Evolutionary conservation across 2,329 filamentous ascomycete genomes (phyloP).

Genomic region (Coniochaeta sp.): DNA sequence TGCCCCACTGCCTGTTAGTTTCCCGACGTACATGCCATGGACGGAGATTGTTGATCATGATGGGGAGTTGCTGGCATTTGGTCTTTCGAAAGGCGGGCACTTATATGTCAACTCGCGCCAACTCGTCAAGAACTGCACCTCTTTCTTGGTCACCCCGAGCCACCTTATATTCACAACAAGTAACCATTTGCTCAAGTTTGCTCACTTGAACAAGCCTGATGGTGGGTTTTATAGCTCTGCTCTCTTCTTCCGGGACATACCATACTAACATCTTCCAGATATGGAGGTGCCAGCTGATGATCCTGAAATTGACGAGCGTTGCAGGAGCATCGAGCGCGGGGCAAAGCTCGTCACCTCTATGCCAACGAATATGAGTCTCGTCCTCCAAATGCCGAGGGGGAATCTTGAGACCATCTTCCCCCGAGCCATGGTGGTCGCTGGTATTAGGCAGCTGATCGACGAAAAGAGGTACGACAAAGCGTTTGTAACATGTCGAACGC

Average conservation of each 20-base stretch:
- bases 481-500: conserved; percentile 81
- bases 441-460: conserved; percentile 76
- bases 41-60: conserved; percentile 37
- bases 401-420: conserved; percentile 95
- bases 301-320: conserved; percentile 85
- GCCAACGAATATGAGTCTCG: conserved; percentile 76
- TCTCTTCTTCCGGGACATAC: too few species aligned
- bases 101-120: conserved; percentile 71
- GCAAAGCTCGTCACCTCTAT: conserved; percentile 82
- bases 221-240: conserved; percentile 35
- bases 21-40: conserved; percentile 44
- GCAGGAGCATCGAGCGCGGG: conserved; percentile 84
- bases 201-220: conserved; percentile 65
- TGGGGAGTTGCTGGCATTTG: conserved; percentile 39
- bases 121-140: conserved; percentile 83
- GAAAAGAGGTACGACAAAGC: conserved; percentile 74
- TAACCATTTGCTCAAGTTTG: conserved; percentile 88
- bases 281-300: conserved; percentile 81
- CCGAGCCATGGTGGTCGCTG: conserved; percentile 83
- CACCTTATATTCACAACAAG: conserved; percentile 91
- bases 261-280: conserved; percentile 35
- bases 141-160: conserved; percentile 71
- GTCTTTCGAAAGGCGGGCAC: conserved; percentile 67
- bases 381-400: conserved; percentile 91
- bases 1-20: conserved; percentile 28